Evolutionary conservation across 805 yeast genomes (phyloP), one percentile per base, ranked within the genome.

Genomic region (Kazachstania psychrophila): DNA sequence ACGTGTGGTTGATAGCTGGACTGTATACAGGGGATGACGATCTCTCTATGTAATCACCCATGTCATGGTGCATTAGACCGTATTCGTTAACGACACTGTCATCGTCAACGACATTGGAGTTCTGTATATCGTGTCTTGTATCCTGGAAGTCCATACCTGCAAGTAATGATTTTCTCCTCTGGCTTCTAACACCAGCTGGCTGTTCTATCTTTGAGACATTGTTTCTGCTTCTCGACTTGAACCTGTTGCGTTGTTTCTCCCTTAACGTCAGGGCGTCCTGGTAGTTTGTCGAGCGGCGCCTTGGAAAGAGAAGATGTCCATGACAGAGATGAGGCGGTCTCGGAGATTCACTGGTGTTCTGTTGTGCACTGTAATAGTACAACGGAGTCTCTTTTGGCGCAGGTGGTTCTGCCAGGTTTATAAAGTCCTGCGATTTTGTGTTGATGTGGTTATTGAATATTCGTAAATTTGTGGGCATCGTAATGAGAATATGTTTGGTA

Each of bases 341-440:
- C 11, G 22, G 9, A 17, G 8, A 15, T n/a, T 12, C 12, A 11
- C 10, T 23, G 23, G 30, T 16, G n/a, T 22, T 20, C 25, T n/a
- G n/a, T n/a, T n/a, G n/a, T n/a, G n/a, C n/a, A n/a, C n/a, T n/a
- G n/a, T 36, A 43, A 19, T 37, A 37, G 4, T 39, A 13, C 13
- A 32, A 35, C n/a, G 53, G 55, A 3, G 54, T 44, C 13, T 41
- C 47, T 34, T 44, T 38, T 5, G 51, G 44, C 15, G 34, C 36
- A n/a, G 55, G 55, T 10, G 55, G 48, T 13, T 44, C 45, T 13
- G 43, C 36, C 22, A 51, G 26, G 22, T 47, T 42, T n/a, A 48
- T 42, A 30, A 44, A 51, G 31, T 49, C 53, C 11, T 40, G 42
- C 2, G 50, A 45, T 17, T 33, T 32, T 22, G 34, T 19, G 14